Conservation (phyloP, 352 stramenopile species). For the Globisporangium middletonii region DNA sequence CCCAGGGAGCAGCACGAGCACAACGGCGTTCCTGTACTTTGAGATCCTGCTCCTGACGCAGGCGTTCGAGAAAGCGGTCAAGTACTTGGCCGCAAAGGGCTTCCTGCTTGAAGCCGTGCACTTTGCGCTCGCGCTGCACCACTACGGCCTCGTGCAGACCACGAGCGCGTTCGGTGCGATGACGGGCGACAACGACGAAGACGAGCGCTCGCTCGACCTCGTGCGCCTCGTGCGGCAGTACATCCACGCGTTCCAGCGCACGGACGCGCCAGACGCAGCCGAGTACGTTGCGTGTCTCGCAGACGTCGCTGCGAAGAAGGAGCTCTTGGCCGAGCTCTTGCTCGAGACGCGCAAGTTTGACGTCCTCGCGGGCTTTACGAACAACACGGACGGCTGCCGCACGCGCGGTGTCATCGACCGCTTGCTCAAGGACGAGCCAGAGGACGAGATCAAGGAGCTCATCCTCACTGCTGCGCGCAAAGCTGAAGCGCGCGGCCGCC, state of each 20-base stretch:
- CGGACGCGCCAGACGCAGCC: conserved; percentile 65
- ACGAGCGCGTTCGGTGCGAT: conserved; percentile 37
- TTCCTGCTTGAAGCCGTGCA: conserved; percentile 77
- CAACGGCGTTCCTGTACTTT: conserved; percentile 71
- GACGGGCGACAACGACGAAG: conserved; percentile 52
- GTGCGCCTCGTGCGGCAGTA: conserved; percentile 81
- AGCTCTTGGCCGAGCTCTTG: conserved; percentile 63
- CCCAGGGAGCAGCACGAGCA: conserved; percentile 26
- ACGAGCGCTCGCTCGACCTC: conserved; percentile 55
- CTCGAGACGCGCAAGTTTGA: conserved; percentile 82
- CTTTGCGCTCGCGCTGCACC: conserved; percentile 72
- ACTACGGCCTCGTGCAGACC: conserved; percentile 69
- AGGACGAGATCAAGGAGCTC: conserved; percentile 73
- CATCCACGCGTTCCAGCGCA: conserved; percentile 76
- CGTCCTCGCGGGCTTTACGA: conserved; percentile 68
- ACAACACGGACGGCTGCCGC: conserved; percentile 79
- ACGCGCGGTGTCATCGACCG: conserved; percentile 70
- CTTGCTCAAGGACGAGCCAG: conserved; percentile 59
- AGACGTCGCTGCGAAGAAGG: conserved; percentile 54
- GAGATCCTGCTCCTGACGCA: conserved; percentile 75
- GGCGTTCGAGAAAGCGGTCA: conserved; percentile 75
- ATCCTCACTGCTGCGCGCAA: conserved; percentile 69
- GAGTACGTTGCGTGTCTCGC: conserved; percentile 77
- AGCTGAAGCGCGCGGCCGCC: conserved; percentile 60
- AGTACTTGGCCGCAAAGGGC: conserved; percentile 72